A percentile compares a stretch with the other conserved stretches of the same genome.
These are phyloP conservation scores for Rosa hybrid DNA, from an alignment of 331 rosid genomes.

Conservation along the genomic window DNA sequence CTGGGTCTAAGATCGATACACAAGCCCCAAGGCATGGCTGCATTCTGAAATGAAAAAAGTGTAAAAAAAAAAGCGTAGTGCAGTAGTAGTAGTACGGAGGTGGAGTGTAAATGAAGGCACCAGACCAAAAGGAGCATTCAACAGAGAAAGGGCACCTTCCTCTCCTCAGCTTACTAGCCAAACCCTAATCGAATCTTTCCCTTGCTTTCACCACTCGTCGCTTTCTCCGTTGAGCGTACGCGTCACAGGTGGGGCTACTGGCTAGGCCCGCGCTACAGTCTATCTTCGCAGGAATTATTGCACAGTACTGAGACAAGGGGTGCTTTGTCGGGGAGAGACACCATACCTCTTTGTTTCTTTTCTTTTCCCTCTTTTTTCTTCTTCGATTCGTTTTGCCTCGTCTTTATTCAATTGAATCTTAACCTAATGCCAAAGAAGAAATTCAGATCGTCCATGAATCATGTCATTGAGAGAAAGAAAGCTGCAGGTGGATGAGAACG, in stretches of 20 bases:
- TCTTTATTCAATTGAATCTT: not conserved
- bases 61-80: not conserved
- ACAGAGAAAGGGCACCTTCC: conserved; percentile 16
- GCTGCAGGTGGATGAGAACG: not conserved
- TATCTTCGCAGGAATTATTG: conserved; percentile 3
- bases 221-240: not conserved
- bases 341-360: conserved; percentile 2
- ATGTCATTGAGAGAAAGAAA: not conserved
- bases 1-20: not conserved
- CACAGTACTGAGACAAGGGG: not conserved
- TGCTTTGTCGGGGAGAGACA: conserved; percentile 4
- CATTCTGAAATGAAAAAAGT: not conserved
- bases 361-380: not conserved
- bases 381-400: not conserved
- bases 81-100: not conserved
- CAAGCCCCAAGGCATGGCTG: not conserved
- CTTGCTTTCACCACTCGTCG: not conserved
- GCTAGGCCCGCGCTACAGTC: not conserved
- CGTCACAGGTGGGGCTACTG: not conserved
- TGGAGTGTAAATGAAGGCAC: conserved; percentile 45
- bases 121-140: conserved; percentile 34
- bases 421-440: not conserved
- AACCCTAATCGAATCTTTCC: conserved; percentile 11
- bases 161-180: not conserved
- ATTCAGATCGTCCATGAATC: not conserved